Conservation (phyloP, 2,329 filamentous ascomycete genomes). For the Monosporascus cannonballus region DNA sequence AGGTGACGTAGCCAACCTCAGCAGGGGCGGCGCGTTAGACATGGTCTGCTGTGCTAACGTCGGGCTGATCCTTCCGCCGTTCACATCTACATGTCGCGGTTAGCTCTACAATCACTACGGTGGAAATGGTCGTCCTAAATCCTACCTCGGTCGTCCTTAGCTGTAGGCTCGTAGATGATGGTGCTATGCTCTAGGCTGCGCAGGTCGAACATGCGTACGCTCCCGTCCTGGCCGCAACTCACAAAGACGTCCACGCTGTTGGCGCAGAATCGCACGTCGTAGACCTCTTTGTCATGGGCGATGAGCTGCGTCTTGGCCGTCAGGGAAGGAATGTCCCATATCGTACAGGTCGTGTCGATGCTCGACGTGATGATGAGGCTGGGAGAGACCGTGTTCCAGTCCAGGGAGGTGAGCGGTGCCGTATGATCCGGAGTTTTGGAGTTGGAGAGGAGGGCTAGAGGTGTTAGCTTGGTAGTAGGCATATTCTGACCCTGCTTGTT, state of each 20-base stretch:
- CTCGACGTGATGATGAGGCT: constrained; percentile 98
- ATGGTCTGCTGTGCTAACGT: constrained; percentile 73
- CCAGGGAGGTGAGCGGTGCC: constrained; percentile 88
- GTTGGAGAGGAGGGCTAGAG: constrained; percentile 87
- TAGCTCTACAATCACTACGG: constrained; percentile 1
- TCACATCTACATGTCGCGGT: constrained; percentile 36
- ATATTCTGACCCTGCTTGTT: constrained; percentile 53
- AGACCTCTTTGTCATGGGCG: constrained; percentile 98
- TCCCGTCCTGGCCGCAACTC: constrained; percentile 94
- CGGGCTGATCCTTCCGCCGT: constrained; percentile 62
- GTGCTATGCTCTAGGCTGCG: constrained; percentile 95
- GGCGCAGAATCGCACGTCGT: constrained; percentile 95
- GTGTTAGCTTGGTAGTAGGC: constrained; percentile 74
- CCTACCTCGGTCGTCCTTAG: constrained; percentile 71
- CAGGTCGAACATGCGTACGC: constrained; percentile 97
- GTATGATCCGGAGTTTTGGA: constrained; percentile 98
- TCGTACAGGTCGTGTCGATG: constrained; percentile 98
- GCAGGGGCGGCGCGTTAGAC: constrained; percentile 67
- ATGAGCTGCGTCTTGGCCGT: constrained; percentile 98
- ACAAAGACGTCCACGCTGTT: constrained; percentile 99
- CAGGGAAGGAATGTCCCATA: constrained; percentile 97
- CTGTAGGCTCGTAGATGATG: constrained; percentile 96
- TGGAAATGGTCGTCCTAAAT: constrained; percentile 1
- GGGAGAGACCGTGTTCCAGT: constrained; percentile 97
- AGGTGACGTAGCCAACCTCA: constrained; percentile 82